Base-by-base conservation (phyloP, 2,329 filamentous ascomycete species). In the Cladobotryum protrusum region DNA sequence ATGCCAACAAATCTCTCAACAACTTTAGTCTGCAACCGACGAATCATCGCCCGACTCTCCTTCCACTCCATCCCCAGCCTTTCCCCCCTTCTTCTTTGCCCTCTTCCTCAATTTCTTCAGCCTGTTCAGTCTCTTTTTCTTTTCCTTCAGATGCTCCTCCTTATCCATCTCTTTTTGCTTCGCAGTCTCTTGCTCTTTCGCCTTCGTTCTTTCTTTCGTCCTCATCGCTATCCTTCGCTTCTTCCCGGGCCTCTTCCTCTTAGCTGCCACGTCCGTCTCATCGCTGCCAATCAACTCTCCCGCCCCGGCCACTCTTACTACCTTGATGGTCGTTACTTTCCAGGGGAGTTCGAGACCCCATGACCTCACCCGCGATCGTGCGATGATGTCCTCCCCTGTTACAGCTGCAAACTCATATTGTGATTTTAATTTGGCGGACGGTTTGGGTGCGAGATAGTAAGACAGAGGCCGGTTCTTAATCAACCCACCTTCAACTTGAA, bases 321-420 rank as follows among this genome's bases (percentile, higher is more conserved):
- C 58, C 1, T 57, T 63, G 32, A 81, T 66, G 29, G 65, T 68
- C 4, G 66, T 72, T 13, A 83, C 78, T 49, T 73, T 73, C 82
- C 82, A 85, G 2, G 81, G 79, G 56, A 79, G 69, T 62, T 83
- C 79, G 39, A 79, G 62, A 0, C 81, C 81, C 79, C 79, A 83
- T 6, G 70, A 69, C 48, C 73, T 67, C 56, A 61, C 64, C 42
- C 57, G 60, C n/a, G 73, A 72, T 52, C 70, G 65, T 18, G 59
- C 59, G 2, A 77, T 46, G 13, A 85, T 63, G 13, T 78, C 72
- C n/a, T 77, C 74, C 5, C 73, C 75, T 29, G 64, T 74, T 11
- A 85, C 65, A 3, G 81, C 77, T 3, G 72, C 69, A n/a, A 57
- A 57, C 29, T 62, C 63, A 50, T 77, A 78, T 54, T 71, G 61